Evolutionary conservation across 257 asterid genomes (phyloP).

Genomic region (Nicotiana noctiflora): DNA sequence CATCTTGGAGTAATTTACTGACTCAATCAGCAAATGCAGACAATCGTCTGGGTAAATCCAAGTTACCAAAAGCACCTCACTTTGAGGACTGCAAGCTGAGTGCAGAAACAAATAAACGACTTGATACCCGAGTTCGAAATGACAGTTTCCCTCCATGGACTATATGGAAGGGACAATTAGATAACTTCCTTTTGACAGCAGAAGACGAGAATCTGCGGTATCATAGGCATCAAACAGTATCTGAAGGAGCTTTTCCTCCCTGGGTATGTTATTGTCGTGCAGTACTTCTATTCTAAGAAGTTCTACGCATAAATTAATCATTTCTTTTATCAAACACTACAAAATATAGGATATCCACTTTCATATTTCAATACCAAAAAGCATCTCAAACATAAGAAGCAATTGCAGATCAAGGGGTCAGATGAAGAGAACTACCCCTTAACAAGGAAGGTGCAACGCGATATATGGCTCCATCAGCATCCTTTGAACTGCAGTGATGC

Average conservation of each 20-base stretch:
- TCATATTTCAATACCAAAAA: neutral
- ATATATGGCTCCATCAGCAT: constrained; percentile 93
- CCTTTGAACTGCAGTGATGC: constrained; percentile 69
- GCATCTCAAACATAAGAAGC: neutral
- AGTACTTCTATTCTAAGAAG: neutral
- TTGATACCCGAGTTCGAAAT: constrained; percentile 44
- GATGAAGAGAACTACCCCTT: constrained; percentile 89
- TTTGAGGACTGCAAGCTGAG: constrained; percentile 68
- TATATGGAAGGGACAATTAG: constrained; percentile 75
- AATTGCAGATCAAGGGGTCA: constrained; percentile 62
- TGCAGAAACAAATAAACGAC: constrained; percentile 33
- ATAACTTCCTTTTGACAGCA: constrained; percentile 24
- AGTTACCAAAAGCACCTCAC: constrained; percentile 58
- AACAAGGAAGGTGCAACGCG: constrained; percentile 88
- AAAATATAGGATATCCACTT: neutral
- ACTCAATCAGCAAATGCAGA: constrained; percentile 16
- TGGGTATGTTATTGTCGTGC: constrained; percentile 52
- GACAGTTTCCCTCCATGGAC: constrained; percentile 76
- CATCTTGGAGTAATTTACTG: constrained; percentile 53
- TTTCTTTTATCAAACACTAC: neutral
- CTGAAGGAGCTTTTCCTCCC: constrained; percentile 87
- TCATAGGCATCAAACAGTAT: constrained; percentile 35
- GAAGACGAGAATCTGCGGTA: constrained; percentile 42
- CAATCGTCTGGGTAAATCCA: constrained; percentile 19
- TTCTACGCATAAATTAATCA: neutral